Evolutionary conservation across 192 early-diverging fungal genomes (phyloP).

Genomic region (Pilaira anomala): DNA sequence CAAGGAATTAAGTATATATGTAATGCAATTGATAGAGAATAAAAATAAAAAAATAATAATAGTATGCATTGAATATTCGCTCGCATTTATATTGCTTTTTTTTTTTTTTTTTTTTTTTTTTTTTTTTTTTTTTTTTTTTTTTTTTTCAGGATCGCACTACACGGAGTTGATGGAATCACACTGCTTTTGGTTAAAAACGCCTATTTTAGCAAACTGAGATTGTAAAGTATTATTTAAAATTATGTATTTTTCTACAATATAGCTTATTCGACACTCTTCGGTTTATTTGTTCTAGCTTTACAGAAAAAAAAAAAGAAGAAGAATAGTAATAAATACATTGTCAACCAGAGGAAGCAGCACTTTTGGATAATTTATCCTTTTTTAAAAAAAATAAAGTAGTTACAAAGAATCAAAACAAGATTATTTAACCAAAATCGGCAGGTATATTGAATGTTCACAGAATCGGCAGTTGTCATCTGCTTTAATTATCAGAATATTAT

Average conservation of each 20-base stretch:
- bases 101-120: neutral
- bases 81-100: no score
- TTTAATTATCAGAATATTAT: slow-evolving; percentile 8
- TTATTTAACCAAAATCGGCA: neutral
- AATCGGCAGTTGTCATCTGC: neutral
- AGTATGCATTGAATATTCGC: no score
- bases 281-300: no score
- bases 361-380: neutral
- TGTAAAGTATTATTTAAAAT: no score
- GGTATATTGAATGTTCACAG: no score
- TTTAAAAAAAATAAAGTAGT: slow-evolving; percentile 1
- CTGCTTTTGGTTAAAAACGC: slow-evolving; percentile 16
- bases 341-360: no score
- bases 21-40: neutral
- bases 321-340: no score
- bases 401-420: neutral
- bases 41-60: neutral
- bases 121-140: neutral
- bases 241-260: no score
- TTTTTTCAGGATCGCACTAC: neutral
- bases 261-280: no score
- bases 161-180: neutral
- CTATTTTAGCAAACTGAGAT: neutral
- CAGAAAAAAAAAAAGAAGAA: no score
- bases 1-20: neutral